Conservation (phyloP, 495 filamentous ascomycete species). For the Xylaria castorea region DNA sequence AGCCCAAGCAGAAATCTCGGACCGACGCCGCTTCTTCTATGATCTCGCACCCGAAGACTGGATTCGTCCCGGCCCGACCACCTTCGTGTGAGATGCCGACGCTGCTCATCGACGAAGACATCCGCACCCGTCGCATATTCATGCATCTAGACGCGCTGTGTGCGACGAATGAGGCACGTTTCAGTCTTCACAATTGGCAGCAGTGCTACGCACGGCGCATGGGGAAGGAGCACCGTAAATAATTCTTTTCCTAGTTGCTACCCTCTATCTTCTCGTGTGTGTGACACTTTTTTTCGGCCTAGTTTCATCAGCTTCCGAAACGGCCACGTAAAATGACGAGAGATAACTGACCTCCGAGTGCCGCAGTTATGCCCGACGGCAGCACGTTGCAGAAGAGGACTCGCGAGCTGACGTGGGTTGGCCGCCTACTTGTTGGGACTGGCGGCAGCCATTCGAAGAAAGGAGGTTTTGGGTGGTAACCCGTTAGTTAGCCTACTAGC, state of each 20-base stretch:
- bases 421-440: conserved; percentile 32
- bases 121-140: conserved; percentile 56
- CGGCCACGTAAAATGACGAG: background rate
- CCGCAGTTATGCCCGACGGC: conserved; percentile 41
- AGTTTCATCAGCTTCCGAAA: background rate
- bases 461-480: conserved; percentile 6
- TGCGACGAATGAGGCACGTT: conserved; percentile 54
- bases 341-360: background rate
- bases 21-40: background rate
- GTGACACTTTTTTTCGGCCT: background rate
- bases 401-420: conserved; percentile 31
- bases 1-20: background rate
- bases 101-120: conserved; percentile 47
- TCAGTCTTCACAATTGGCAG: conserved; percentile 56
- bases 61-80: background rate
- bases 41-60: background rate
- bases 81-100: conserved; percentile 3
- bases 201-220: conserved; percentile 48
- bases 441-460: conserved; percentile 27
- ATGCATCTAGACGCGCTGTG: conserved; percentile 55
- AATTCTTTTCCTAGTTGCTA: too few relatives aligned
- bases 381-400: conserved; percentile 38
- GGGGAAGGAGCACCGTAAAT: conserved; percentile 19
- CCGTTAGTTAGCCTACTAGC: background rate
- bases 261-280: background rate